phyloP scores from a whole-genome alignment of 2,329 filamentous ascomycete species.

The Leptosphaerulina australis region DNA sequence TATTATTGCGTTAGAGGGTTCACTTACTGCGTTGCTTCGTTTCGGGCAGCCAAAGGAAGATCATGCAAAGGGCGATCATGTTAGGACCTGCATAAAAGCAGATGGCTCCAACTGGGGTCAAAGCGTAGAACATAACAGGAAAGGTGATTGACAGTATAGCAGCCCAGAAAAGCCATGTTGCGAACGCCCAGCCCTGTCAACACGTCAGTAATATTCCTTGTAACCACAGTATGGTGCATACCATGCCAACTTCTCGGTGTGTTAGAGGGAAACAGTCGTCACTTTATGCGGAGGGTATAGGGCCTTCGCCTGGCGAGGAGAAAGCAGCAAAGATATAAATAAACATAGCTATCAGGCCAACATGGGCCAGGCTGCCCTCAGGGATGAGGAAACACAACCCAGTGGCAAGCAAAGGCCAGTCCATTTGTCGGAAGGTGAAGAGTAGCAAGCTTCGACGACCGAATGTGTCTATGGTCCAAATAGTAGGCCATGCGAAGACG shows the following conservation, averaged over 20 bases:
- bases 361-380: slow-evolving; percentile 42
- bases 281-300: slow-evolving; percentile 17
- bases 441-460: slow-evolving; percentile 74
- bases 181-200: slow-evolving; percentile 61
- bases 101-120: slow-evolving; percentile 62
- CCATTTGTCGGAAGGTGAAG: slow-evolving; percentile 64
- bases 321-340: slow-evolving; percentile 60
- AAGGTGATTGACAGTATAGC: slow-evolving; percentile 68
- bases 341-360: slow-evolving; percentile 59
- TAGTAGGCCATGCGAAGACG: slow-evolving; percentile 60
- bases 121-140: slow-evolving; percentile 61
- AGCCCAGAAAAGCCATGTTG: slow-evolving; percentile 67
- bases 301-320: slow-evolving; percentile 48
- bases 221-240: not conserved
- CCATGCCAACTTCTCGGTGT: slow-evolving; percentile 58
- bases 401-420: slow-evolving; percentile 69
- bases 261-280: slow-evolving; percentile 65
- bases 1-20: too few species aligned
- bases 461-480: slow-evolving; percentile 78
- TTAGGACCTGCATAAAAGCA: slow-evolving; percentile 68
- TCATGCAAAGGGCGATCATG: slow-evolving; percentile 65
- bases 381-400: slow-evolving; percentile 40
- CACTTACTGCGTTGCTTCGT: slow-evolving; percentile 23
- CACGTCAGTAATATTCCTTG: not conserved
- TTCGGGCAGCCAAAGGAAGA: slow-evolving; percentile 42